Conservation (phyloP, 1,284 basidiomycete species). For the Entoloma clypeatum region DNA sequence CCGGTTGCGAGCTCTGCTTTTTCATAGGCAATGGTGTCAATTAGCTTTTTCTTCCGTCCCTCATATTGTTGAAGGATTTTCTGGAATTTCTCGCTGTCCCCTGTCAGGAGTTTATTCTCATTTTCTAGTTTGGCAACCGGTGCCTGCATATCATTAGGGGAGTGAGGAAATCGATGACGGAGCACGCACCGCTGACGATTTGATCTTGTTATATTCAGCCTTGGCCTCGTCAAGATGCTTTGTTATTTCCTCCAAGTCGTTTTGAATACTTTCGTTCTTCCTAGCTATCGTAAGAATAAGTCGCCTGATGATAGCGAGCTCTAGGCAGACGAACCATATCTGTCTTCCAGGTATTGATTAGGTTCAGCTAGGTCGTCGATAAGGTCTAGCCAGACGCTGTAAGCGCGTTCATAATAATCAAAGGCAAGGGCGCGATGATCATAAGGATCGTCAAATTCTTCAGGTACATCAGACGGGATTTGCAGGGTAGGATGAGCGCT, state of each 20-base stretch:
- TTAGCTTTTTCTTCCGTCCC: conserved; percentile 56
- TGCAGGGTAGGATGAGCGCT: conserved; percentile 66
- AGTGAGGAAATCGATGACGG: conserved; percentile 2
- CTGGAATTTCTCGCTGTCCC: conserved; percentile 68
- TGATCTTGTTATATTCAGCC: conserved; percentile 54
- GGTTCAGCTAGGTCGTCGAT: conserved; percentile 71
- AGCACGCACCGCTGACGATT: conserved; percentile 48
- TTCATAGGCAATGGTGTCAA: conserved; percentile 58
- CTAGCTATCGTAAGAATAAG: conserved; percentile 39
- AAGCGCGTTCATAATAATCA: conserved; percentile 69
- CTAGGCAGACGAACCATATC: conserved; percentile 55
- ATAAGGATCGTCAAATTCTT: conserved; percentile 68
- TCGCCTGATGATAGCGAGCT: conserved; percentile 1
- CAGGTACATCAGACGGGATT: conserved; percentile 54
- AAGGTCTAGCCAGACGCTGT: conserved; percentile 67
- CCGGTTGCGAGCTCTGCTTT: conserved; percentile 57
- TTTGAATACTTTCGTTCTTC: conserved; percentile 61
- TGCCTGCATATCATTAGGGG: conserved; percentile 40
- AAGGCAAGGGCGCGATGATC: conserved; percentile 75
- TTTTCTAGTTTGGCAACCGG: conserved; percentile 59
- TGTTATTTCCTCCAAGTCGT: conserved; percentile 56
- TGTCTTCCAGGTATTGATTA: conserved; percentile 64
- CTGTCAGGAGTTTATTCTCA: conserved; percentile 51
- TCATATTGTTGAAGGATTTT: conserved; percentile 64
- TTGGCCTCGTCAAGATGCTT: conserved; percentile 43